These are phyloP conservation scores for Wickerhamomyces tratensis DNA, from an alignment of 805 yeast genomes.

Conservation along the genomic window DNA sequence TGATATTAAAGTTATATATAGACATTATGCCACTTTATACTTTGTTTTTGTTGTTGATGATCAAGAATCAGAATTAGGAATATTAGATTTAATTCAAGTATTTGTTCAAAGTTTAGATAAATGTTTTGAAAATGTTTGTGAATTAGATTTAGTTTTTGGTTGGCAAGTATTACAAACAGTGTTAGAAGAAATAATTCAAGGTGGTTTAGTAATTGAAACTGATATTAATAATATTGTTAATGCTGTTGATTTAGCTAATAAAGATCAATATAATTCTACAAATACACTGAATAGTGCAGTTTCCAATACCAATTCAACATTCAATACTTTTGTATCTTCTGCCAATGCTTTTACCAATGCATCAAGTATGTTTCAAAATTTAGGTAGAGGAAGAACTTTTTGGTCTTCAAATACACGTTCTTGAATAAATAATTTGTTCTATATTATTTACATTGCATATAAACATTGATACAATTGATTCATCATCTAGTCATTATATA, in stretches of 20 bases:
- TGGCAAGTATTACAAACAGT: constrained; percentile 96
- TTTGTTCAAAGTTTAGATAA: constrained; percentile 91
- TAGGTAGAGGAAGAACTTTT: not conserved
- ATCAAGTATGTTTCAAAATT: constrained; percentile 11
- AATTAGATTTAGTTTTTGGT: constrained; percentile 92
- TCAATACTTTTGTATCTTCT: constrained; percentile 8
- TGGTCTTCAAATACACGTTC: not conserved
- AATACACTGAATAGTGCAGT: constrained; percentile 9
- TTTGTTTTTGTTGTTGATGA: constrained; percentile 94
- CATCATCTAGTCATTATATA: too few species aligned
- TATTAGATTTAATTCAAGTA: constrained; percentile 88
- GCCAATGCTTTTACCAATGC: constrained; percentile 23
- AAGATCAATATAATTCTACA: constrained; percentile 6
- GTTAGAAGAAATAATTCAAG: constrained; percentile 86
- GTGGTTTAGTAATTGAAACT: constrained; percentile 97
- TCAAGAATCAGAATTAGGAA: constrained; percentile 92
- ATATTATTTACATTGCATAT: too few species aligned
- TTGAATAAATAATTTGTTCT: too few species aligned
- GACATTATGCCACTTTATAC: constrained; percentile 92
- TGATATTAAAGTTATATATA: constrained; percentile 80
- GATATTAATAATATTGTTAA: constrained; percentile 70
- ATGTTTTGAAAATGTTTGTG: constrained; percentile 92
- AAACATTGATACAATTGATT: too few species aligned
- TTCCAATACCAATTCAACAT: constrained; percentile 2
- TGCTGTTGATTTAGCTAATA: constrained; percentile 62